A percentile compares a stretch with the other conserved stretches of the same genome.
These are phyloP conservation scores for Ustilago curta DNA, from an alignment of 1,284 basidiomycete species.

Conservation along the genomic window DNA sequence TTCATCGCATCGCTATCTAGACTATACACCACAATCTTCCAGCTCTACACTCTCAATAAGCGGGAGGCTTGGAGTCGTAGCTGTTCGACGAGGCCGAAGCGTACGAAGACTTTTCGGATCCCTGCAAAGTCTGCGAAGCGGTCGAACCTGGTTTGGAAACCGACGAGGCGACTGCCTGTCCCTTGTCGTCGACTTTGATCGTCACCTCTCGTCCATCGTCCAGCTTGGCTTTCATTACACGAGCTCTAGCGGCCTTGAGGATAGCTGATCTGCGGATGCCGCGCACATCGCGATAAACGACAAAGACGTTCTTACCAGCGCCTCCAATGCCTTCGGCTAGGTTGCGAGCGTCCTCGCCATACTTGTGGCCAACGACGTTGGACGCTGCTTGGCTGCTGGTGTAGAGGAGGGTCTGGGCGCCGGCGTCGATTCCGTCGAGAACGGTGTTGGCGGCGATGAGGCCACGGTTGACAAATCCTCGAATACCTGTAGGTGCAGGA, in stretches of 20 bases:
- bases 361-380: slow-evolving; percentile 67
- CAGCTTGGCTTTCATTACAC: slow-evolving; percentile 38
- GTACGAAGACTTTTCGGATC: slow-evolving; percentile 27
- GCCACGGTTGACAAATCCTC: slow-evolving; percentile 65
- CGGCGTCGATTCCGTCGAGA: slow-evolving; percentile 67
- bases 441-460: slow-evolving; percentile 68
- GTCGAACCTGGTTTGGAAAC: slow-evolving; percentile 6
- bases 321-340: slow-evolving; percentile 59
- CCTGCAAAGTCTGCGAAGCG: not conserved
- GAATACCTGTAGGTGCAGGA: slow-evolving; percentile 58
- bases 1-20: too few relatives aligned
- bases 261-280: slow-evolving; percentile 64
- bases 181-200: slow-evolving; percentile 40
- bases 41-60: slow-evolving; percentile 12
- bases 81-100: too few relatives aligned
- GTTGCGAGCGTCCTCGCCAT: slow-evolving; percentile 66
- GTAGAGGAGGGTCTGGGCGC: slow-evolving; percentile 57
- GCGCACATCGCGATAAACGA: slow-evolving; percentile 67
- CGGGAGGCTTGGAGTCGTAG: slow-evolving; percentile 18
- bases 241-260: slow-evolving; percentile 63
- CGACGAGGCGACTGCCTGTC: slow-evolving; percentile 29
- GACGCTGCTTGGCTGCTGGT: slow-evolving; percentile 62
- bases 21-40: too few relatives aligned
- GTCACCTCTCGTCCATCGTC: slow-evolving; percentile 41
- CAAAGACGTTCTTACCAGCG: slow-evolving; percentile 59